Conservation (phyloP, 192 early-diverging fungal species). For the Coemansia sp. region DNA sequence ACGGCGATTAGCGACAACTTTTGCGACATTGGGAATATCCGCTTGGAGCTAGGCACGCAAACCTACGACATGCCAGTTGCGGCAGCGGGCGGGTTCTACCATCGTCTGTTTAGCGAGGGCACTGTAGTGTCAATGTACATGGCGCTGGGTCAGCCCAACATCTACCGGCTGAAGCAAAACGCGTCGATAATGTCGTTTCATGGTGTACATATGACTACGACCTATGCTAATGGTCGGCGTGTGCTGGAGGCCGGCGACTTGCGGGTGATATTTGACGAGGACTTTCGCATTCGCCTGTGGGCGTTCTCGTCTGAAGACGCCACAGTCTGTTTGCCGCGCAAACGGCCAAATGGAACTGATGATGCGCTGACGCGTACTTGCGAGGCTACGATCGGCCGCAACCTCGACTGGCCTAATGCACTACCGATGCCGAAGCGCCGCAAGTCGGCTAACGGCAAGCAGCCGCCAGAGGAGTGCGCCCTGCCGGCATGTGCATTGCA, state of each 20-base stretch:
- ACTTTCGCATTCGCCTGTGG: constrained; percentile 45
- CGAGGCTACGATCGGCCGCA: constrained; percentile 43
- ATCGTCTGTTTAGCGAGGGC: constrained; percentile 44
- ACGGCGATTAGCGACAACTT: constrained; percentile 23
- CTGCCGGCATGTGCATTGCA: constrained; percentile 36
- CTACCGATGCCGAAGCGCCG: constrained; percentile 24
- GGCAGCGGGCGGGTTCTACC: constrained; percentile 46
- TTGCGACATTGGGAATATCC: constrained; percentile 19
- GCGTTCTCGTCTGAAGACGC: constrained; percentile 35
- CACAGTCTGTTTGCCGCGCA: constrained; percentile 34
- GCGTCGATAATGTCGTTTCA: constrained; percentile 35
- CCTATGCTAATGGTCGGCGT: constrained; percentile 39
- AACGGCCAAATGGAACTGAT: constrained; percentile 32
- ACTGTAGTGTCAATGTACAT: constrained; percentile 31
- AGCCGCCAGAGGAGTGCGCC: constrained; percentile 46
- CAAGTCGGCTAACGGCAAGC: constrained; percentile 41
- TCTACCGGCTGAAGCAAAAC: constrained; percentile 9
- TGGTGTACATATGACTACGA: constrained; percentile 30
- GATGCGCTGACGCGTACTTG: constrained; percentile 26
- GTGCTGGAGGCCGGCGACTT: constrained; percentile 44
- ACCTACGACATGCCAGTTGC: constrained; percentile 39
- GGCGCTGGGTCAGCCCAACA: constrained; percentile 26
- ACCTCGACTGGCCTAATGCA: constrained; percentile 44
- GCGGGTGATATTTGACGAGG: constrained; percentile 35
- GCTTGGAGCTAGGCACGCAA: constrained; percentile 35